Evolutionary conservation across 2,329 filamentous ascomycete genomes (phyloP).

Genomic region (Xylaria sp.): DNA sequence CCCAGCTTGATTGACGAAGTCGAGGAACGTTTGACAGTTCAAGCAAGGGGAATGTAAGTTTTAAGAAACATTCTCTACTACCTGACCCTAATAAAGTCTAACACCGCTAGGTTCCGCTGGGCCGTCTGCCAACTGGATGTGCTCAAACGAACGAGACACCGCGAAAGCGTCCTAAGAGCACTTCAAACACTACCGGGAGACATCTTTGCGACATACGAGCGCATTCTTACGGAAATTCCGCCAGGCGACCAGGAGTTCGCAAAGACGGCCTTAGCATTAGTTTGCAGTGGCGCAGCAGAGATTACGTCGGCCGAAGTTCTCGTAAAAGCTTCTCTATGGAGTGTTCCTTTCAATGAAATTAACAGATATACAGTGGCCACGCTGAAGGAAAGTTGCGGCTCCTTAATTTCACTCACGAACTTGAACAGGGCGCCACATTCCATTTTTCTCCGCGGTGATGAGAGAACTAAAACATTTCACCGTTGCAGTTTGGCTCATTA

Average conservation of each 20-base stretch:
- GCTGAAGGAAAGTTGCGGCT: conserved; percentile 41
- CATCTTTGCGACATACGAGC: conserved; percentile 44
- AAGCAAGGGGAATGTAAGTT: conserved; percentile 44
- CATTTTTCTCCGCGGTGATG: conserved; percentile 32
- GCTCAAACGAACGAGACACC: conserved; percentile 34
- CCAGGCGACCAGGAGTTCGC: conserved; percentile 38
- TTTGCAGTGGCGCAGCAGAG: conserved; percentile 41
- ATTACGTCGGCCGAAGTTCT: conserved; percentile 43
- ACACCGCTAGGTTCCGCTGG: conserved; percentile 44
- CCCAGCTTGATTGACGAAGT: conserved; percentile 31
- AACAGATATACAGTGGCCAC: conserved; percentile 30
- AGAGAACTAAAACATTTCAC: conserved; percentile 19
- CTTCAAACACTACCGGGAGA: conserved; percentile 38
- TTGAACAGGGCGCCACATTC: conserved; percentile 22
- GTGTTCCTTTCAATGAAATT: conserved; percentile 37
- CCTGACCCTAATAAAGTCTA: not conserved
- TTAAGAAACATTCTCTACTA: not conserved
- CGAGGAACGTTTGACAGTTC: conserved; percentile 33
- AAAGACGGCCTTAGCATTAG: conserved; percentile 42
- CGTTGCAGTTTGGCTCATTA: conserved; percentile 42
- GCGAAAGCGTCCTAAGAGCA: conserved; percentile 27
- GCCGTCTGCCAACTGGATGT: conserved; percentile 45
- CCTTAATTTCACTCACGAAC: conserved; percentile 39
- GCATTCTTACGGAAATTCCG: conserved; percentile 40
- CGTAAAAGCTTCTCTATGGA: conserved; percentile 41